phyloP scores from a whole-genome alignment of 805 yeast species.

The Phaffomyces thermotolerans region DNA sequence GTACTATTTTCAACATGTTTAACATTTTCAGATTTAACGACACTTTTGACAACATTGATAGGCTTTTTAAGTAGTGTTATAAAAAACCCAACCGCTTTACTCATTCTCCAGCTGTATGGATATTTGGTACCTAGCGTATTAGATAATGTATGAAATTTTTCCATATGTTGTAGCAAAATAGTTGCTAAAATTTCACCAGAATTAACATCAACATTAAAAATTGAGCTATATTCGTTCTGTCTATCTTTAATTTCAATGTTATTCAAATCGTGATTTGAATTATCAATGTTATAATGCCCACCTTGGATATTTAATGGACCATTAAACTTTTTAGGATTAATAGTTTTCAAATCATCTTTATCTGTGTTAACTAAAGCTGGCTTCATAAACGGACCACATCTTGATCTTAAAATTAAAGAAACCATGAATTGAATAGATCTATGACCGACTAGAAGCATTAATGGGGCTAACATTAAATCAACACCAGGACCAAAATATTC shows the following conservation, averaged over 20 bases:
- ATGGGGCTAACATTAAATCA: slow-evolving; percentile 43
- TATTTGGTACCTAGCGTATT: slow-evolving; percentile 48
- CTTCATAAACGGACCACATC: slow-evolving; percentile 35
- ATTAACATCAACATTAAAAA: slow-evolving; percentile 28
- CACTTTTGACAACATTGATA: slow-evolving; percentile 17
- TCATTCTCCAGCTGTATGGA: slow-evolving; percentile 62
- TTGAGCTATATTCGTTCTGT: slow-evolving; percentile 19
- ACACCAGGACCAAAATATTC: slow-evolving; percentile 32
- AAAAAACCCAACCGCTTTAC: slow-evolving; percentile 45
- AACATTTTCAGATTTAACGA: slow-evolving; percentile 18
- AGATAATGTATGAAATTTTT: slow-evolving; percentile 33
- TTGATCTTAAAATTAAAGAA: slow-evolving; percentile 43
- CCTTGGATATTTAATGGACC: slow-evolving; percentile 6
- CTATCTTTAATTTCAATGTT: slow-evolving; percentile 18
- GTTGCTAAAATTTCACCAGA: slow-evolving; percentile 32
- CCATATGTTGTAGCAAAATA: slow-evolving; percentile 33
- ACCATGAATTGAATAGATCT: slow-evolving; percentile 52
- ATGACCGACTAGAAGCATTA: slow-evolving; percentile 45
- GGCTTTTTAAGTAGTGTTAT: slow-evolving; percentile 32
- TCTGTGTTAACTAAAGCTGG: slow-evolving; percentile 6
- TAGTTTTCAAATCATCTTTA: background rate
- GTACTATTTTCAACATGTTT: slow-evolving; percentile 17
- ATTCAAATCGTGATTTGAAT: slow-evolving; percentile 19
- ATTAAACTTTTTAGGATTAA: slow-evolving; percentile 15
- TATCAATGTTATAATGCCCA: slow-evolving; percentile 13